These are phyloP conservation scores for Glarea lozoyensis DNA, from an alignment of 495 filamentous ascomycete genomes.

Conservation along the genomic window DNA sequence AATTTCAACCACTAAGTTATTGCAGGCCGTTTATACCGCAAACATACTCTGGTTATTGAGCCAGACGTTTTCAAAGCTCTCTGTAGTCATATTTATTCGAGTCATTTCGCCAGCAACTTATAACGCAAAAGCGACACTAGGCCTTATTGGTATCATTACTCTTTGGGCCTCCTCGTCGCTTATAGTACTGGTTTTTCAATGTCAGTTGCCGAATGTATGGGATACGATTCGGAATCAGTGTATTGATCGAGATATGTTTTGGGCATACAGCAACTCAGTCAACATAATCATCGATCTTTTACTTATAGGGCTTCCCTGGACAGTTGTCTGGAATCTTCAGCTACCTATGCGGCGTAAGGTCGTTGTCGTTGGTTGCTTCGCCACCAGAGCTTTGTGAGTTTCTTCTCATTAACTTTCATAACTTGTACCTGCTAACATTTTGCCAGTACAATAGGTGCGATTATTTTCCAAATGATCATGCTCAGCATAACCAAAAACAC, in stretches of 20 bases:
- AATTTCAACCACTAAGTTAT: neutral
- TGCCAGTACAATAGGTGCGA: neutral
- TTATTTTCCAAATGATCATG: neutral
- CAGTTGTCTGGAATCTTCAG: constrained; percentile 42
- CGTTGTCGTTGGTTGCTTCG: constrained; percentile 35
- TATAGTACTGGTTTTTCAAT: constrained; percentile 29
- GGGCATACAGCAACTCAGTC: constrained; percentile 16
- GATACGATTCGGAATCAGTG: constrained; percentile 25
- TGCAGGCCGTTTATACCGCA: constrained; percentile 26
- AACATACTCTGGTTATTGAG: constrained; percentile 24
- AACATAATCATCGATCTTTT: constrained; percentile 54
- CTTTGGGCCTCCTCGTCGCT: constrained; percentile 24
- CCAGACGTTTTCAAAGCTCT: constrained; percentile 27
- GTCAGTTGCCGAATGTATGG: constrained; percentile 28
- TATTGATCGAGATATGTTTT: constrained; percentile 21
- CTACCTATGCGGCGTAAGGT: constrained; percentile 39
- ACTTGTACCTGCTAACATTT: constrained; percentile 11
- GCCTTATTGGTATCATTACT: constrained; percentile 19
- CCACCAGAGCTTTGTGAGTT: constrained; percentile 10
- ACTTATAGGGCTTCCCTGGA: constrained; percentile 48
- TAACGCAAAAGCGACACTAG: neutral
- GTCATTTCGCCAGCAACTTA: constrained; percentile 21
- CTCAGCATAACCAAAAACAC: neutral
- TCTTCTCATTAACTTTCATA: neutral
- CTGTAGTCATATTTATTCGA: constrained; percentile 25